A percentile compares a stretch with the other conserved stretches of the same genome.
phyloP scores from a whole-genome alignment of 495 filamentous ascomycete genomes.

The Xylaria curta region DNA sequence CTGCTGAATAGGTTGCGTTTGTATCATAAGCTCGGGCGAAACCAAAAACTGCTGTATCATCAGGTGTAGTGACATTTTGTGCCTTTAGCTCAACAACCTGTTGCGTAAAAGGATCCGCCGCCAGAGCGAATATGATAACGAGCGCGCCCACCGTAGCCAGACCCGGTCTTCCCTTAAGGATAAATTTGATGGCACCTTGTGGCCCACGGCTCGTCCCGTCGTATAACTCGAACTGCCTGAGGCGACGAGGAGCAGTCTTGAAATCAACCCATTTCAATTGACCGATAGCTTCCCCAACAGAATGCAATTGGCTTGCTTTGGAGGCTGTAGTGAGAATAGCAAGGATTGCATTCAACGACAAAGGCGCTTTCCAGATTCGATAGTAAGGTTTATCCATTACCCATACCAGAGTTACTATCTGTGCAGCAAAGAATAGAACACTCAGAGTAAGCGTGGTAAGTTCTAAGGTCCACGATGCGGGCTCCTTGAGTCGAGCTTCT shows the following conservation, averaged over 20 bases:
- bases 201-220: constrained; percentile 6
- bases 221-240: constrained; percentile 12
- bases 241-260: not conserved
- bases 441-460: not conserved
- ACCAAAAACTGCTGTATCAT: not conserved
- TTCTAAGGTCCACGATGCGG: not conserved
- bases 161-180: not conserved
- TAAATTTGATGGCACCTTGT: not conserved
- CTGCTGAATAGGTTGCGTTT: too few relatives aligned
- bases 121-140: not conserved
- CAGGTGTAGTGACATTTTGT: not conserved
- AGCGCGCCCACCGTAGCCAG: not conserved
- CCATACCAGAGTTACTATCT: not conserved
- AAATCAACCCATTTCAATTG: constrained; percentile 18
- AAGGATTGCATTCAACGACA: constrained; percentile 5
- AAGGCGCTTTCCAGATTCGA: not conserved
- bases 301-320: constrained; percentile 3
- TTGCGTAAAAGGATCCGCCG: constrained; percentile 1
- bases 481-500: not conserved
- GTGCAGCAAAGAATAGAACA: not conserved
- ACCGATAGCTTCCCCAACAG: not conserved
- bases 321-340: constrained; percentile 9
- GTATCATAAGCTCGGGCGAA: constrained; percentile 9
- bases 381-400: not conserved
- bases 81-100: not conserved